Evolutionary conservation across 2,329 filamentous ascomycete genomes (phyloP).

Genomic region (Cladosporium sp.): DNA sequence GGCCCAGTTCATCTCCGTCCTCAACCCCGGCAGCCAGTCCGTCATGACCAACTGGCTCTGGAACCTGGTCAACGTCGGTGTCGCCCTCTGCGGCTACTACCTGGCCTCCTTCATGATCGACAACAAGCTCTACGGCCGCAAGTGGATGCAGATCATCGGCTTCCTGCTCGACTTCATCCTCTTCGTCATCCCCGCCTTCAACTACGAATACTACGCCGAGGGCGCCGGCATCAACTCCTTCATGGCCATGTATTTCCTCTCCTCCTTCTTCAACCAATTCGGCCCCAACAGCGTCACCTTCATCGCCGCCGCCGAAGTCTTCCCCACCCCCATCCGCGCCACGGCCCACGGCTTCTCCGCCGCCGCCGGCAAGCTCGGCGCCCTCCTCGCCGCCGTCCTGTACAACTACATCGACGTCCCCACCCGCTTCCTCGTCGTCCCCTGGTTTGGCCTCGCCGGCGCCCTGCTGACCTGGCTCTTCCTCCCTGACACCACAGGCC

Average conservation of each 20-base stretch:
- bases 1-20: conserved; percentile 77
- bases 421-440: conserved; percentile 84
- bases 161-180: conserved; percentile 91
- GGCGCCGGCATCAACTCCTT: conserved; percentile 71
- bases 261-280: conserved; percentile 98
- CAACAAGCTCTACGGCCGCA: conserved; percentile 93
- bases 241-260: conserved; percentile 97
- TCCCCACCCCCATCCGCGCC: conserved; percentile 86
- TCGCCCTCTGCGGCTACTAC: conserved; percentile 85
- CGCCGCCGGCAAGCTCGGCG: conserved; percentile 81
- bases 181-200: conserved; percentile 86
- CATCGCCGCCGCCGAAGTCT: conserved; percentile 93
- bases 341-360: conserved; percentile 94
- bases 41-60: conserved; percentile 81
- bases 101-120: conserved; percentile 82
- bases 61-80: conserved; percentile 85
- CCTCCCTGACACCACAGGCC: conserved; percentile 92
- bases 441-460: conserved; percentile 88
- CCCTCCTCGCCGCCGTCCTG: conserved; percentile 76
- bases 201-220: conserved; percentile 75
- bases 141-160: conserved; percentile 91
- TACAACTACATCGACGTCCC: conserved; percentile 91
- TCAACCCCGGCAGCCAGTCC: conserved; percentile 61
- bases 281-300: conserved; percentile 95
- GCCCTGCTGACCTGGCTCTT: conserved; percentile 77